phyloP scores from a whole-genome alignment of 345 rosid species.

The Eucalyptus tenuipes region DNA sequence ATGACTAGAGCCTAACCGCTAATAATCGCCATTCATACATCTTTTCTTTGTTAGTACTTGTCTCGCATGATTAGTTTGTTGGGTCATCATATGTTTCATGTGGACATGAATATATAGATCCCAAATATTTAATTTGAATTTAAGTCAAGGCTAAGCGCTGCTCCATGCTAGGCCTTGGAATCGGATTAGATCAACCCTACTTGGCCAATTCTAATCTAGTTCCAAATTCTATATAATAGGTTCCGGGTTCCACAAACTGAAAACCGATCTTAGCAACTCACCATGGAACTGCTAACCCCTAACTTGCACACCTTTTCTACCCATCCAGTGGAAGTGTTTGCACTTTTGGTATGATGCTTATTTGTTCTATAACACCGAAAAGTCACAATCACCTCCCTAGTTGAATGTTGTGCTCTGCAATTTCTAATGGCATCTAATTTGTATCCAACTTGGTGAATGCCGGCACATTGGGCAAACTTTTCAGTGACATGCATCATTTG shows the following conservation, averaged over 20 bases:
- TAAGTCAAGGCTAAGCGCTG: neutral
- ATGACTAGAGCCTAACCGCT: neutral
- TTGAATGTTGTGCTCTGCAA: neutral
- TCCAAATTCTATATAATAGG: neutral
- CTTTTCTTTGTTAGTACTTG: neutral
- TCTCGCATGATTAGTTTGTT: neutral
- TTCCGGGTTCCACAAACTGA: accelerated
- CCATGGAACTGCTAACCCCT: neutral
- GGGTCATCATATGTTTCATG: neutral
- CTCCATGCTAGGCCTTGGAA: neutral
- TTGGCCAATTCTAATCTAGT: neutral
- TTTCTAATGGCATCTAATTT: neutral
- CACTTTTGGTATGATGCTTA: neutral
- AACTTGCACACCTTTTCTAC: neutral
- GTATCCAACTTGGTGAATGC: accelerated
- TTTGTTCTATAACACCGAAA: neutral
- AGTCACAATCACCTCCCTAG: neutral
- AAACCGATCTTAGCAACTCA: neutral
- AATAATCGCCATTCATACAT: neutral
- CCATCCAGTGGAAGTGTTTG: accelerated
- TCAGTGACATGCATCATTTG: neutral
- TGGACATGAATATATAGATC: neutral
- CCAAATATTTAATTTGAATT: neutral
- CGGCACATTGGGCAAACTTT: accelerated
- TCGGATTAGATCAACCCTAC: no score